Percentiles rank a stretch among this genome's conserved stretches.
Conservation (phyloP, 139 green algal genomes). For the Parachlorella kessleri region DNA sequence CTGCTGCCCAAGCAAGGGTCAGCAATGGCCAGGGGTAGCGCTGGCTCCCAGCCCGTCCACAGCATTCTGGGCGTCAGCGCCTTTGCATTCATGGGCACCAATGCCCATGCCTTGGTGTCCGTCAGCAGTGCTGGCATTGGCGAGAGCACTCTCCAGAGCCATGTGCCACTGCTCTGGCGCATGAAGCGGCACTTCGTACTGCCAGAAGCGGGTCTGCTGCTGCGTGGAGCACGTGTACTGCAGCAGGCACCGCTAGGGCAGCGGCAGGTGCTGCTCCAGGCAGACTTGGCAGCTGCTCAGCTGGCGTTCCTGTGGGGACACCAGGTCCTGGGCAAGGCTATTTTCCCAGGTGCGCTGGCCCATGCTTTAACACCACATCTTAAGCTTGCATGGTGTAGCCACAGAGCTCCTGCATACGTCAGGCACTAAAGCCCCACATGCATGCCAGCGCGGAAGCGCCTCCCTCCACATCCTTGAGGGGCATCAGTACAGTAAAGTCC, state of each 20-base stretch:
- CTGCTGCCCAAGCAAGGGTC: slow-evolving; percentile 33
- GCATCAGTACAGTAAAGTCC: too few relatives aligned
- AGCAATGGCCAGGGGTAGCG: not conserved
- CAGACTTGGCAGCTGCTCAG: slow-evolving; percentile 35
- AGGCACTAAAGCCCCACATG: too few relatives aligned
- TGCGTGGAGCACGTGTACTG: not conserved
- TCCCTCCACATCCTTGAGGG: too few relatives aligned
- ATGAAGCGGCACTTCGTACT: slow-evolving; percentile 29
- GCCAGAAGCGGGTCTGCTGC: slow-evolving; percentile 25
- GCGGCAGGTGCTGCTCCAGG: slow-evolving; percentile 26
- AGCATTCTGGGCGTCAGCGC: slow-evolving; percentile 15
- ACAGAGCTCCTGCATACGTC: too few relatives aligned
- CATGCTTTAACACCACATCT: too few relatives aligned
- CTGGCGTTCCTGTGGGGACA: slow-evolving; percentile 79
- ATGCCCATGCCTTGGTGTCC: slow-evolving; percentile 47
- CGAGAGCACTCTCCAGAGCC: too few relatives aligned
- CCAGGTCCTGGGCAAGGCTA: slow-evolving; percentile 52
- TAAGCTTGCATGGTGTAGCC: too few relatives aligned
- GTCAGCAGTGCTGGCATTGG: too few relatives aligned
- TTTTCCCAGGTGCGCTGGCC: slow-evolving; percentile 49
- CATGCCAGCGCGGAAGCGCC: too few relatives aligned
- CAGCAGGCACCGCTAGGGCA: not conserved
- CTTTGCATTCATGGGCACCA: slow-evolving; percentile 54
- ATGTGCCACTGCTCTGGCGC: too few relatives aligned
- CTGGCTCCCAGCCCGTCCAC: not conserved